These are phyloP conservation scores for Apocynum venetum DNA, from an alignment of 257 asterid species.

Conservation along the genomic window DNA sequence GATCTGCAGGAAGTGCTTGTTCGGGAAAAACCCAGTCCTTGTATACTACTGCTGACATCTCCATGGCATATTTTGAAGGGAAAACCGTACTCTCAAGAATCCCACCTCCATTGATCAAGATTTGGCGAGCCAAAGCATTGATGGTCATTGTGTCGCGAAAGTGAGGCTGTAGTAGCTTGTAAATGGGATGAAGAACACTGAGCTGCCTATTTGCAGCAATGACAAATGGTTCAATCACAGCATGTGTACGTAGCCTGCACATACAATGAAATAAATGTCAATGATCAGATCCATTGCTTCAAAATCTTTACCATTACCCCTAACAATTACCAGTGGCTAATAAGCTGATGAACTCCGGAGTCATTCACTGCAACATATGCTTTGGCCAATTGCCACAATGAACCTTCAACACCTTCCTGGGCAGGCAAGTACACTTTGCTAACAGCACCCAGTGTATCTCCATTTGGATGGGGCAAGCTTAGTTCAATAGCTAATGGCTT, in stretches of 20 bases:
- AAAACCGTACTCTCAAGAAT: conserved; percentile 19
- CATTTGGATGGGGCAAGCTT: background rate
- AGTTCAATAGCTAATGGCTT: background rate
- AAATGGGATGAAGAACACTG: conserved; percentile 31
- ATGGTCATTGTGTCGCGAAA: conserved; percentile 33
- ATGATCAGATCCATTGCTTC: too few species aligned
- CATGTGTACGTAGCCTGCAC: background rate
- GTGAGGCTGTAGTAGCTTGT: conserved; percentile 31
- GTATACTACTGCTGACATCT: conserved; percentile 26
- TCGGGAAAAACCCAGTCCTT: conserved; percentile 32
- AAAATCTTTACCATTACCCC: too few species aligned
- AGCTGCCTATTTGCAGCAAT: conserved; percentile 32
- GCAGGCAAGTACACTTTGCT: background rate
- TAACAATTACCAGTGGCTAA: too few species aligned
- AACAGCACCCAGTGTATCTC: background rate
- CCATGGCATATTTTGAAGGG: conserved; percentile 28
- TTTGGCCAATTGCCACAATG: background rate
- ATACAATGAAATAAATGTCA: too few species aligned
- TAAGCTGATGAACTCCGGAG: background rate
- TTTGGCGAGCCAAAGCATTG: conserved; percentile 29
- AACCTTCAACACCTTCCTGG: background rate
- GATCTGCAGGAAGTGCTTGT: conserved; percentile 37
- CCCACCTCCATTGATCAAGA: conserved; percentile 26
- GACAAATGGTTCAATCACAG: background rate
- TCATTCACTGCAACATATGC: background rate